Evolutionary conservation across 2,329 filamentous ascomycete species (phyloP).

Genomic region (Neonectria sp.): DNA sequence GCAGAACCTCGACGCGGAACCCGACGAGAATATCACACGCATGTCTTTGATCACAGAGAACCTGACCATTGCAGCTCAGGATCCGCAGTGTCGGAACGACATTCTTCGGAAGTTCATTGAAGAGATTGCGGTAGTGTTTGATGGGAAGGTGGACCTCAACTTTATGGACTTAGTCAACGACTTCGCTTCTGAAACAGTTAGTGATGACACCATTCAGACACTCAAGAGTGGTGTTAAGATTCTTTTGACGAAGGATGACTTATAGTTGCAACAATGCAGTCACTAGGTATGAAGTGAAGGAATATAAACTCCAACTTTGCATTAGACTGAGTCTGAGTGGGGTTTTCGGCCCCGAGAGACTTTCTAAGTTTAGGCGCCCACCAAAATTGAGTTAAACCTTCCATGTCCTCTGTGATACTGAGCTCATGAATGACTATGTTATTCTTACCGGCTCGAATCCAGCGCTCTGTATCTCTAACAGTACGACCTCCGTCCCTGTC

Average conservation of each 20-base stretch:
- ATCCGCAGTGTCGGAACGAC: not conserved
- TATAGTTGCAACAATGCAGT: not conserved
- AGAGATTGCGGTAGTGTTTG: constrained; percentile 1
- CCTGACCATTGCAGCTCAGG: not conserved
- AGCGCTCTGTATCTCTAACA: too few species aligned
- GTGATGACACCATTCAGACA: not conserved
- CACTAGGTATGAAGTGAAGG: too few species aligned
- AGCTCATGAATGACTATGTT: too few species aligned
- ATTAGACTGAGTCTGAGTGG: too few species aligned
- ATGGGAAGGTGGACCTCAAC: not conserved
- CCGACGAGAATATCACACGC: not conserved
- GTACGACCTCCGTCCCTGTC: too few species aligned
- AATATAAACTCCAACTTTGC: too few species aligned
- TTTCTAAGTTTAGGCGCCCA: too few species aligned
- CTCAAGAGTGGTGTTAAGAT: not conserved
- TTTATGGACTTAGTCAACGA: constrained; percentile 5
- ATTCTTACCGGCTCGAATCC: too few species aligned
- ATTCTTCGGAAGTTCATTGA: constrained; percentile 1
- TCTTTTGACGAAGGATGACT: not conserved
- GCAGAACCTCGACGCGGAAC: too few species aligned
- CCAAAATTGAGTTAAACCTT: too few species aligned
- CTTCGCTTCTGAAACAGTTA: not conserved
- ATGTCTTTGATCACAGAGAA: not conserved
- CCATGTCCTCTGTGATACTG: too few species aligned
- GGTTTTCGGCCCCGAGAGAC: too few species aligned